phyloP scores from a whole-genome alignment of 805 yeast genomes.

The Candida nonsorbophila region DNA sequence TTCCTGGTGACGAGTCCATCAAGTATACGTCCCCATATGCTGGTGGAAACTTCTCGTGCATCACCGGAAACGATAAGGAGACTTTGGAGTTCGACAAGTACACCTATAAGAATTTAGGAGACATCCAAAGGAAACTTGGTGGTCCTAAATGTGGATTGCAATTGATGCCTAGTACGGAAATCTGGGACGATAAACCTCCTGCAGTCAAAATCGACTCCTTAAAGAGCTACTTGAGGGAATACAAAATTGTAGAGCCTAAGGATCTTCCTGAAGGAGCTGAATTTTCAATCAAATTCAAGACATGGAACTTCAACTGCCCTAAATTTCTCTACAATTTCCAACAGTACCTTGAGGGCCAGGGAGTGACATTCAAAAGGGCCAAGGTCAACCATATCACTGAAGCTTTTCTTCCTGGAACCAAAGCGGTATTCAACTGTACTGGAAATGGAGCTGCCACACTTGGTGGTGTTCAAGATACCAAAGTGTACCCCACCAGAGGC shows the following conservation, averaged over 20 bases:
- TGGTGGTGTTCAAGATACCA: constrained; percentile 60
- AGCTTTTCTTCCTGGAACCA: constrained; percentile 38
- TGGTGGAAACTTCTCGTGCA: constrained; percentile 36
- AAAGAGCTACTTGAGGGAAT: constrained; percentile 45
- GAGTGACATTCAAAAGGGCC: constrained; percentile 47
- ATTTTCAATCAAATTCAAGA: constrained; percentile 51
- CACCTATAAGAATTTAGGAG: constrained; percentile 47
- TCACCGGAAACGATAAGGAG: constrained; percentile 49
- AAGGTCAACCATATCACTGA: constrained; percentile 51
- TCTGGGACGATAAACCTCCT: constrained; percentile 49
- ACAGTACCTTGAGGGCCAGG: constrained; percentile 37
- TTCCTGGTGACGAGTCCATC: constrained; percentile 76
- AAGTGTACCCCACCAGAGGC: constrained; percentile 71
- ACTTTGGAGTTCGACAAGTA: constrained; percentile 46
- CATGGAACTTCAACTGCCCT: constrained; percentile 76
- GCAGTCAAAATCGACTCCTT: constrained; percentile 43
- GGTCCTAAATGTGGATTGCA: constrained; percentile 52
- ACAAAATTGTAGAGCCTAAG: constrained; percentile 24
- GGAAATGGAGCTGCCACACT: constrained; percentile 65
- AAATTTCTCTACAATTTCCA: constrained; percentile 46
- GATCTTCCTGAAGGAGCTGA: constrained; percentile 48
- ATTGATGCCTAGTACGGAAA: constrained; percentile 50
- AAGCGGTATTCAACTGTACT: constrained; percentile 66
- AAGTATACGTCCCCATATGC: constrained; percentile 82
- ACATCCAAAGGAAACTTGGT: constrained; percentile 44